Evolutionary conservation across 2,329 filamentous ascomycete genomes (phyloP), one percentile per base, ranked within the genome.

Genomic region (Phialemoniopsis sp.): DNA sequence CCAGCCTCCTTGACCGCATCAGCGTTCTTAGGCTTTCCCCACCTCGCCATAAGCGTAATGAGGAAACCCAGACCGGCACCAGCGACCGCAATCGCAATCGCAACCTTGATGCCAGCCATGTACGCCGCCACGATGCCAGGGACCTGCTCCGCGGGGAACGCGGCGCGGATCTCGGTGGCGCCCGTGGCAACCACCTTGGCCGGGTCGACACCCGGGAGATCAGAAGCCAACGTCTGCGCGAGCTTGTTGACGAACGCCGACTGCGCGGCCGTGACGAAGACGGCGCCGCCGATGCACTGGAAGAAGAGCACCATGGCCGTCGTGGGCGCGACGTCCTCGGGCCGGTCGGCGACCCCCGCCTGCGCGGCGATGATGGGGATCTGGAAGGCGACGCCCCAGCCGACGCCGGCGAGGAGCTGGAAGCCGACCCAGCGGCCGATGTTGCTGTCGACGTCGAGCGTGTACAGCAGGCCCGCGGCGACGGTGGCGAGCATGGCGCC

Each of bases 41-140:
- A 64, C 34, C 45, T 48, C 32, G 49, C 53, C 26, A 53, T 50
- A 8, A 56, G 10, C 31, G 52, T 49, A 7, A 60, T 28, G 8
- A 60, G 14, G 6, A 60, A 49, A 0, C 57, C 48, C 6, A 60
- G 21, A 1, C 62, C 62, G 2, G 52, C 62, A 4, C 64, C 68
- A 6, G 76, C 49, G 7, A 67, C 61, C 2, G 69, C 65, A 45
- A 80, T 62, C 1, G 75, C 80, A 18, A 78, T 68, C 4, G 69
- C 66, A 7, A 80, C 75, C 50, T 79, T 79, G 50, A 82, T 77
- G 1, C 74, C 75, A 37, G 72, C 60, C 42, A 73, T 82, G 58
- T 86, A 86, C 0, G 75, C 76, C 0, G 51, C 37, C 13, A 82
- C 58, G 32, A 86, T 73, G 0, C 64, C 66, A 1, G 59, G 52